Evolutionary conservation across 208 protist species (phyloP).

Genomic region (Jaenimonas drosophilae): DNA sequence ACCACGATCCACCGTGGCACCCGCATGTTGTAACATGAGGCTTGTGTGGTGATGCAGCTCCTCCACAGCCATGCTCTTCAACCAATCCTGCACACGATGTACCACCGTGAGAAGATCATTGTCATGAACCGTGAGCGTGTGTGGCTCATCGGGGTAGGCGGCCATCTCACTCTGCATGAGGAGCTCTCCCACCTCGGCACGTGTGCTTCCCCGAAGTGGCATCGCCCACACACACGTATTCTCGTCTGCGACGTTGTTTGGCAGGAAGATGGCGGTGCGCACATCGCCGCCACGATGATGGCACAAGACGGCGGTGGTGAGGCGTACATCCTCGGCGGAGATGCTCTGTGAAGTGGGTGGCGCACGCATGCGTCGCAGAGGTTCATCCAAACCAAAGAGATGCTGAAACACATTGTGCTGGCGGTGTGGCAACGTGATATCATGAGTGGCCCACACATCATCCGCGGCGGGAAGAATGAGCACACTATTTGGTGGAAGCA

Average conservation of each 20-base stretch:
- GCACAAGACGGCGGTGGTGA: too few species aligned
- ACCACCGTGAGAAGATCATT: too few species aligned
- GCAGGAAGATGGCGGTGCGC: background rate
- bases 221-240: background rate
- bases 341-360: background rate
- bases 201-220: too few species aligned
- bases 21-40: background rate
- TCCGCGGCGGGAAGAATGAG: slow-evolving; percentile 30
- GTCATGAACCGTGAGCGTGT: too few species aligned
- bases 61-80: background rate
- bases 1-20: background rate
- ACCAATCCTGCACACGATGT: too few species aligned
- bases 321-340: too few species aligned
- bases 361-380: background rate
- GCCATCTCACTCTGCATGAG: too few species aligned
- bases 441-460: slow-evolving; percentile 11
- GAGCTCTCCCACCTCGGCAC: too few species aligned
- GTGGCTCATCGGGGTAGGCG: background rate
- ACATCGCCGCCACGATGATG: too few species aligned
- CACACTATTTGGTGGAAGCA: slow-evolving; percentile 22
- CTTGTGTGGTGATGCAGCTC: background rate
- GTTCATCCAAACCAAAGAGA: slow-evolving; percentile 19
- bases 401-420: slow-evolving; percentile 43
- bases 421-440: slow-evolving; percentile 22
- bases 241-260: background rate